These are phyloP conservation scores for Exophiala sideris DNA, from an alignment of 2,329 filamentous ascomycete species.

Conservation along the genomic window DNA sequence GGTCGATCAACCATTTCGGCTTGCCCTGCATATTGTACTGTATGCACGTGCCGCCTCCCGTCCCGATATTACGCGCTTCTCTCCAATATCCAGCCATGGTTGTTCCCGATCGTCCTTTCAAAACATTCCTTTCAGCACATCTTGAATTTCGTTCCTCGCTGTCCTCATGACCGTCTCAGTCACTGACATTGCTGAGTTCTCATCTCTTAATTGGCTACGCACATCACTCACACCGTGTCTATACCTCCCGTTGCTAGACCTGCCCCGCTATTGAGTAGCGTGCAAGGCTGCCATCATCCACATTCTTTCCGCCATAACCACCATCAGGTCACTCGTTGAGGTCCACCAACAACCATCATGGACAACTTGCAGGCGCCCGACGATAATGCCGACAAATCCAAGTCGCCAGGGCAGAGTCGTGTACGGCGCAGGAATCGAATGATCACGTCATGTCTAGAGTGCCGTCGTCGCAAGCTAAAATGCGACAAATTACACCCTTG, in stretches of 20 bases:
- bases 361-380: conserved; percentile 1
- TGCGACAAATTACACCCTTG: conserved; percentile 74
- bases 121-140: too few species aligned
- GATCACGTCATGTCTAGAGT: conserved; percentile 68
- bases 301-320: neutral
- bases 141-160: too few species aligned
- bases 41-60: too few species aligned
- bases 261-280: neutral
- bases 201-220: neutral
- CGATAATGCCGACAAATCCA: conserved; percentile 12
- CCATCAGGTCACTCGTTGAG: neutral
- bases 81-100: too few species aligned
- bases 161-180: too few species aligned
- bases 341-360: conserved; percentile 6
- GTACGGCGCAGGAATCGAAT: conserved; percentile 62
- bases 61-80: too few species aligned
- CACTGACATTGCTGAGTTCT: too few species aligned
- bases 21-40: too few species aligned
- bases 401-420: conserved; percentile 11
- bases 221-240: neutral
- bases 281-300: neutral
- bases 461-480: conserved; percentile 71
- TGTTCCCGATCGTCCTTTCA: too few species aligned
- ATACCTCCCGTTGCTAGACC: neutral
- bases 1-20: too few species aligned